Evolutionary conservation across 2,329 filamentous ascomycete species (phyloP), one percentile per base, ranked within the genome.

Genomic region (Acarospora socialis): DNA sequence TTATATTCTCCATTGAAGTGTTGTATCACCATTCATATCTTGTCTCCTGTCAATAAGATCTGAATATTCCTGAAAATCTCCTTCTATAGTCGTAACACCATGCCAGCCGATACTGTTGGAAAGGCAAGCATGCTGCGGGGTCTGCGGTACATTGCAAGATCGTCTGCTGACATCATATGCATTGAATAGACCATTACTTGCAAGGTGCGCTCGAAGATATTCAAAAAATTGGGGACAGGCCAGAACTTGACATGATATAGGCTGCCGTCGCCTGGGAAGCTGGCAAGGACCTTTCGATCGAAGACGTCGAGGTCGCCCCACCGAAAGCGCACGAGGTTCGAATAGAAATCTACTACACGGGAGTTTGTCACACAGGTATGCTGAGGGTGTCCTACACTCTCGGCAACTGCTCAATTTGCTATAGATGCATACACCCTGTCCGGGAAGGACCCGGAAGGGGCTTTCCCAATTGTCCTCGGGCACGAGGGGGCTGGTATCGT

Each of bases 251-350:
- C 12, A 14, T 9, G 6, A 30, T 30, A 42, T 46, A 76, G 78
- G 90, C 90, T 46, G 90, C 90, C 51, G 80, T 98, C 43, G 90
- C 90, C 56, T 98, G 90, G 90, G 87, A 86, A 61, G 84, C 90
- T 28, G 86, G 81, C 55, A 81, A 93, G 65, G 77, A 82, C 46
- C 72, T 98, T 43, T 74, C 68, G 49, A 70, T 95, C 46, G 90
- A 98, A 63, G 82, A 92, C 46, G 68, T 98, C 49, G 86, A 95
- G 63, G 90, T 98, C 44, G 73, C 69, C 32, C 80, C 87, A 41
- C 90, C 90, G 38, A 76, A 70, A 60, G 86, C 87, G 40, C 73
- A 92, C 62, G 90, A 98, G 65, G 90, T 98, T 53, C 82, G 90
- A 50, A 93, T 98, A 54, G 66, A 95, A 67, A 82, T 95, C 56